Evolutionary conservation across 73 alveolate genomes (phyloP).

Genomic region (Paramecium primaurelia): DNA sequence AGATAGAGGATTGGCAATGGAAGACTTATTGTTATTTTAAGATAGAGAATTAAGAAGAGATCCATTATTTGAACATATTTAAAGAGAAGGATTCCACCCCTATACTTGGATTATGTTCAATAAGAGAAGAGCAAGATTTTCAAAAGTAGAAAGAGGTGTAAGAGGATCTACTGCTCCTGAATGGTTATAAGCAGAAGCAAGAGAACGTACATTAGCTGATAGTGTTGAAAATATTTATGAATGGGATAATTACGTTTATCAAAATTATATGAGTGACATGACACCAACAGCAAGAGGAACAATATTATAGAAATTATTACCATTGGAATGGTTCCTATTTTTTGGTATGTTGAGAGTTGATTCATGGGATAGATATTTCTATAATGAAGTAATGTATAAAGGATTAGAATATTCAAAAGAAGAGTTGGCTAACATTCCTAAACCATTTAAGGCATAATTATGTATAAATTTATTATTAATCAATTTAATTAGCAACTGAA

Average conservation of each 20-base stretch:
- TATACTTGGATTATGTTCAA: conserved; percentile 47
- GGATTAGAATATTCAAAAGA: not conserved
- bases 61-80: conserved; percentile 48
- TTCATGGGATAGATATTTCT: conserved; percentile 64
- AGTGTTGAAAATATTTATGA: conserved; percentile 36
- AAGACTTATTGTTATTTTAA: conserved; percentile 38
- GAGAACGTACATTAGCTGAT: conserved; percentile 55
- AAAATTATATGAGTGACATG: conserved; percentile 58
- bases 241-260: conserved; percentile 58
- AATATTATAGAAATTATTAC: conserved; percentile 18
- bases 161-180: conserved; percentile 62
- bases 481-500: not conserved
- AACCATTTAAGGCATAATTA: conserved; percentile 43
- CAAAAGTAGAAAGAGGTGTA: conserved; percentile 62
- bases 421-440: conserved; percentile 9
- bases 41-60: conserved; percentile 66
- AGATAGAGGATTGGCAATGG: conserved; percentile 58
- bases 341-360: conserved; percentile 52
- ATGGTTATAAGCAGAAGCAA: conserved; percentile 57
- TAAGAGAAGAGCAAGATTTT: conserved; percentile 63
- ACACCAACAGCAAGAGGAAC: conserved; percentile 63
- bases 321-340: conserved; percentile 39
- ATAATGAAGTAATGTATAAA: conserved; percentile 47
- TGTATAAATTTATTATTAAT: not conserved
- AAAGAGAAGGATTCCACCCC: conserved; percentile 61